A percentile compares a stretch with the other conserved stretches of the same genome.
Conservation (phyloP, 2,329 filamentous ascomycete genomes). For the Epicoccum nigrum region DNA sequence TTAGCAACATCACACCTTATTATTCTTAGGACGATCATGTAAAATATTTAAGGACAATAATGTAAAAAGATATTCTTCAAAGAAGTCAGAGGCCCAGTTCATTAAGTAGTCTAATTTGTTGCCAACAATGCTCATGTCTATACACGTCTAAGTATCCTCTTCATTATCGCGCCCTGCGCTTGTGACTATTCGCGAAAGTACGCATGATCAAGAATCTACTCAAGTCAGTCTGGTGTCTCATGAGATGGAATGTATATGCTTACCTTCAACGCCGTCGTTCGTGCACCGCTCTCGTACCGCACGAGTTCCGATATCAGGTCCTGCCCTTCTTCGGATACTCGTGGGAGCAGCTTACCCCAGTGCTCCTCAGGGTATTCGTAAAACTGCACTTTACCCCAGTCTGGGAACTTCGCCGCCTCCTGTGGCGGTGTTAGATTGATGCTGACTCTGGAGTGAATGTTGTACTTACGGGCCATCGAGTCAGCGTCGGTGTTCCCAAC, state of each 20-base stretch:
- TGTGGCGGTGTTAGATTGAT: constrained; percentile 28
- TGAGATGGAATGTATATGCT: not conserved
- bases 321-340: constrained; percentile 62
- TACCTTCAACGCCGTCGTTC: constrained; percentile 71
- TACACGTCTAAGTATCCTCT: not conserved
- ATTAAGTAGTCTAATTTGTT: too few species aligned
- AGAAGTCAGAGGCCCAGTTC: too few species aligned
- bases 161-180: not conserved
- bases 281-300: constrained; percentile 70
- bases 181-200: constrained; percentile 30
- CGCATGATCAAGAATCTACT: constrained; percentile 37
- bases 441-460: not conserved
- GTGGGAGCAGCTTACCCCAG: constrained; percentile 75
- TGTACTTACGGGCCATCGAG: constrained; percentile 75
- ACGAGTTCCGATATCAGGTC: constrained; percentile 73
- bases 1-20: too few species aligned
- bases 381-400: constrained; percentile 88
- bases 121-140: constrained; percentile 1
- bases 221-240: not conserved
- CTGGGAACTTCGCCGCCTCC: constrained; percentile 73
- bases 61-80: too few species aligned
- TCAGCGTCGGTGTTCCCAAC: constrained; percentile 80
- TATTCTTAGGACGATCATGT: too few species aligned
- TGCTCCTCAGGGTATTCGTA: constrained; percentile 69
- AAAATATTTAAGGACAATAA: too few species aligned